These are phyloP conservation scores for Guadua angustifolia DNA, from an alignment of 176 grass and related monocot genomes.

Conservation along the genomic window DNA sequence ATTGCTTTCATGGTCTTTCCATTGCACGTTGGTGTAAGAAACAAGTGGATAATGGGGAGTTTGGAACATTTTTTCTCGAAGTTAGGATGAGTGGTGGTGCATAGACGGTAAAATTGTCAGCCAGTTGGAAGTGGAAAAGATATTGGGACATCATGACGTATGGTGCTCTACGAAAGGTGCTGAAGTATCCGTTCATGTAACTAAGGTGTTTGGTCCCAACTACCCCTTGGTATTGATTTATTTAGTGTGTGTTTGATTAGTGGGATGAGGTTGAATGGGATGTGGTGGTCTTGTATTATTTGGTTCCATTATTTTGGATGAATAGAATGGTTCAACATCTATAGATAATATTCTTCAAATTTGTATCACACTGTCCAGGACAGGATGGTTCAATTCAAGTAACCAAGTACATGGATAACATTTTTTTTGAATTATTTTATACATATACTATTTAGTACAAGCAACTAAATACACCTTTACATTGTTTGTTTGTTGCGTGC, in stretches of 20 bases:
- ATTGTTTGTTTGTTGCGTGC: background rate
- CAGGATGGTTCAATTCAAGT: too few species aligned
- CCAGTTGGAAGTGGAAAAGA: conserved; percentile 7
- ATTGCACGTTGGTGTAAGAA: background rate
- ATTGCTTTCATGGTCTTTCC: background rate
- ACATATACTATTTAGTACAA: too few species aligned
- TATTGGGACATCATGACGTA: background rate
- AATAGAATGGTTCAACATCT: too few species aligned
- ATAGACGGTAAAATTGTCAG: conserved; percentile 14
- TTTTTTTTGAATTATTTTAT: too few species aligned
- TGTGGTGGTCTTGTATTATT: too few species aligned
- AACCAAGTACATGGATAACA: too few species aligned
- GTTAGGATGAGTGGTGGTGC: conserved; percentile 4
- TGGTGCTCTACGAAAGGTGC: conserved; percentile 13
- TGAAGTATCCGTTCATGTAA: conserved; percentile 26
- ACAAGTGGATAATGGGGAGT: background rate
- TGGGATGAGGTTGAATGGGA: too few species aligned
- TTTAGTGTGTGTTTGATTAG: too few species aligned
- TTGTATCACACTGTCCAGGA: too few species aligned
- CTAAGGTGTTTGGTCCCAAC: conserved; percentile 32
- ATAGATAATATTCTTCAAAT: too few species aligned
- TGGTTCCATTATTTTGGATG: too few species aligned
- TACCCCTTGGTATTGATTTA: conserved; percentile 11
- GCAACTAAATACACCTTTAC: too few species aligned
- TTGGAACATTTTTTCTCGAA: background rate